Percentiles rank a stretch among this genome's conserved stretches.
phyloP scores from a whole-genome alignment of 768 basidiomycete genomes.

The Macrolepiota albuminosa region DNA sequence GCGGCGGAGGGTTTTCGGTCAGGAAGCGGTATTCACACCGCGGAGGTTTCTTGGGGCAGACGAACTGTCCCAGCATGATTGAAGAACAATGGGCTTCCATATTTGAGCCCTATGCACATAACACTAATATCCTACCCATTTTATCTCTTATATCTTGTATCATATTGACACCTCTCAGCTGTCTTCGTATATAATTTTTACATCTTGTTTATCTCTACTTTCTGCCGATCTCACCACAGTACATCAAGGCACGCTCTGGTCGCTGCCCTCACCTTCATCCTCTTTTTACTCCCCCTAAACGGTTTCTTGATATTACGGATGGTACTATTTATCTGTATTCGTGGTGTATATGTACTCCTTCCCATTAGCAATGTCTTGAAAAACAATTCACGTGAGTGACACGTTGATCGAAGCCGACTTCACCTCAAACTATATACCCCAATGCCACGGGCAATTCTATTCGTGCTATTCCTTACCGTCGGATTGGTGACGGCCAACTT shows the following conservation, averaged over 20 bases:
- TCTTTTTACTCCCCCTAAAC: background rate
- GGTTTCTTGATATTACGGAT: slow-evolving; percentile 4
- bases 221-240: slow-evolving; percentile 1
- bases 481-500: slow-evolving; percentile 58
- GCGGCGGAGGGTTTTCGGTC: slow-evolving; percentile 18
- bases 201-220: slow-evolving; percentile 1
- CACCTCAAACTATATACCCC: background rate
- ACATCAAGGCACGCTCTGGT: slow-evolving; percentile 2
- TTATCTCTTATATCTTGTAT: background rate
- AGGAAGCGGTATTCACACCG: slow-evolving; percentile 17
- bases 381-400: slow-evolving; percentile 13
- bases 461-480: slow-evolving; percentile 30
- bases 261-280: background rate
- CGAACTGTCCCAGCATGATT: slow-evolving; percentile 1
- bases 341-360: slow-evolving; percentile 4
- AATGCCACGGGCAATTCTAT: slow-evolving; percentile 15
- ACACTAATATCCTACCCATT: background rate
- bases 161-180: background rate
- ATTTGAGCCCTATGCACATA: background rate
- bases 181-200: slow-evolving; percentile 1
- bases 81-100: background rate
- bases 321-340: slow-evolving; percentile 7
- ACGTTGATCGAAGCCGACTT: slow-evolving; percentile 3
- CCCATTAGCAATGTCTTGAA: background rate
- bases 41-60: slow-evolving; percentile 27